phyloP scores from a whole-genome alignment of 805 yeast species.

The Candida mattraensis region DNA sequence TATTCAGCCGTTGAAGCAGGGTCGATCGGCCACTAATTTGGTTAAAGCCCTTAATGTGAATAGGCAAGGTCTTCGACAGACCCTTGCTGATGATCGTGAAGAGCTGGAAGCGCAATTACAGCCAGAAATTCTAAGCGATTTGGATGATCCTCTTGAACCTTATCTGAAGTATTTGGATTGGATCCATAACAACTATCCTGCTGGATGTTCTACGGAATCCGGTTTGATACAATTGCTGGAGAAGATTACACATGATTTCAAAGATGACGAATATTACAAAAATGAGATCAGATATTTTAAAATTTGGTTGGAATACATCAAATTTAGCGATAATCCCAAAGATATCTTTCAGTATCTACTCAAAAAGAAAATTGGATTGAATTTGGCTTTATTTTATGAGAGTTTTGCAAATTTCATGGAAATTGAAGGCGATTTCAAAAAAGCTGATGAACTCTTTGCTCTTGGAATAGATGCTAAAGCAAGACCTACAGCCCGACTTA shows the following conservation, averaged over 20 bases:
- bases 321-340: slow-evolving; percentile 64
- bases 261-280: slow-evolving; percentile 64
- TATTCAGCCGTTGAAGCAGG: slow-evolving; percentile 62
- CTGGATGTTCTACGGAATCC: slow-evolving; percentile 59
- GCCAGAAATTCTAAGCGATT: slow-evolving; percentile 45
- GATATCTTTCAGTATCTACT: slow-evolving; percentile 72
- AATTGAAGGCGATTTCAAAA: slow-evolving; percentile 41
- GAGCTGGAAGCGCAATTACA: slow-evolving; percentile 50
- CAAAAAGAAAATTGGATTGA: slow-evolving; percentile 67
- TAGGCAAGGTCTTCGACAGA: slow-evolving; percentile 14
- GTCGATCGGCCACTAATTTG: slow-evolving; percentile 65
- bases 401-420: slow-evolving; percentile 71
- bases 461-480: slow-evolving; percentile 62
- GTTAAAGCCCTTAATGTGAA: slow-evolving; percentile 41
- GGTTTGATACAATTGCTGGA: slow-evolving; percentile 68
- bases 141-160: slow-evolving; percentile 82
- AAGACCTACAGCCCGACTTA: slow-evolving; percentile 56
- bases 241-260: slow-evolving; percentile 66
- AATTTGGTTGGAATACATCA: slow-evolving; percentile 80
- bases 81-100: slow-evolving; percentile 36
- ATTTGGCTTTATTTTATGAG: slow-evolving; percentile 72
- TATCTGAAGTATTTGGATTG: slow-evolving; percentile 76
- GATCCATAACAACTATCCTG: slow-evolving; percentile 62
- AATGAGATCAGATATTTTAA: slow-evolving; percentile 80
- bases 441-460: slow-evolving; percentile 60